Conservation (phyloP, 257 asterid genomes). For the Gentiana macrophylla region DNA sequence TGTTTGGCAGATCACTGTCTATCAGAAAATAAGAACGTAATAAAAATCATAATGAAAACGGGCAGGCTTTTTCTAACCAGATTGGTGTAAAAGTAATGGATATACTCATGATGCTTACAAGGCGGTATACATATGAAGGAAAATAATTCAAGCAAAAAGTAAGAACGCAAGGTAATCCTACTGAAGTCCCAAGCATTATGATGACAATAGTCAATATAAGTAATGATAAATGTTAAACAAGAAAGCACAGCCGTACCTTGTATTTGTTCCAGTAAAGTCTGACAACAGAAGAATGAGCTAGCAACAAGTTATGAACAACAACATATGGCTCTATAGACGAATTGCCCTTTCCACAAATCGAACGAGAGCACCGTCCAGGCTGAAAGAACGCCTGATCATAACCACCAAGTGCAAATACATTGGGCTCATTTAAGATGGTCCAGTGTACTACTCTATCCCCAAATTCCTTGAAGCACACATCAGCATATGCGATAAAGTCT, state of each 20-base stretch:
- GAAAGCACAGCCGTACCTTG: slow-evolving; percentile 15
- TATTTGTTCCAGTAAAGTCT: slow-evolving; percentile 24
- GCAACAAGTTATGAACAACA: slow-evolving; percentile 27
- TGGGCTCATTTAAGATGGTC: slow-evolving; percentile 40
- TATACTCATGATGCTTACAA: too few relatives aligned
- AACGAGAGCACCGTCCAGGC: slow-evolving; percentile 27
- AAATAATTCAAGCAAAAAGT: too few relatives aligned
- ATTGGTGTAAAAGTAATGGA: too few relatives aligned
- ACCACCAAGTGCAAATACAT: slow-evolving; percentile 22
- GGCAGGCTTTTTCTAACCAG: too few relatives aligned
- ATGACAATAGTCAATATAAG: background rate
- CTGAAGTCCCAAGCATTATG: background rate
- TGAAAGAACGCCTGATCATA: slow-evolving; percentile 18
- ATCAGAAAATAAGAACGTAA: too few relatives aligned
- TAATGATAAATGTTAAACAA: background rate
- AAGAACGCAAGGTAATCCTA: too few relatives aligned
- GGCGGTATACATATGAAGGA: too few relatives aligned
- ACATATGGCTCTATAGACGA: slow-evolving; percentile 30
- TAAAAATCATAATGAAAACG: too few relatives aligned
- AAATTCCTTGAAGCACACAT: slow-evolving; percentile 37
- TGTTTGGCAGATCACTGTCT: too few relatives aligned
- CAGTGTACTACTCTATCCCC: slow-evolving; percentile 39
- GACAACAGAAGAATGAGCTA: slow-evolving; percentile 30
- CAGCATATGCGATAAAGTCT: slow-evolving; percentile 32
- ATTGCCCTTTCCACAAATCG: slow-evolving; percentile 20